phyloP scores from a whole-genome alignment of 164 flowering plant genomes.

The Akebia trifoliata region DNA sequence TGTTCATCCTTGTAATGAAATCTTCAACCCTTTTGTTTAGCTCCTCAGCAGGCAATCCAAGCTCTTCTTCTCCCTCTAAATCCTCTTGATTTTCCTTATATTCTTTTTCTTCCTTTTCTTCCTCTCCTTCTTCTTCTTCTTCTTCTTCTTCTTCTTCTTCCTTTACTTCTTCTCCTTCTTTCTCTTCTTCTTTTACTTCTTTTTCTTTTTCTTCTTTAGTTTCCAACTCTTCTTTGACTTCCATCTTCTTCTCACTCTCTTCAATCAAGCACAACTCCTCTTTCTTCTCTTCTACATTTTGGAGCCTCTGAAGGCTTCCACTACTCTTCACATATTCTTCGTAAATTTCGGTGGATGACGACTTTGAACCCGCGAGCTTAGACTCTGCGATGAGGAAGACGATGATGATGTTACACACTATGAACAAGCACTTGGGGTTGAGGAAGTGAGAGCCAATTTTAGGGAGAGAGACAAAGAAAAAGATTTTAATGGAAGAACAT shows the following conservation, averaged over 20 bases:
- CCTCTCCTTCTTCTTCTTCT: conserved; percentile 6
- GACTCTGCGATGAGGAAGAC: conserved; percentile 52
- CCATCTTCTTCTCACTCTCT: conserved; percentile 6
- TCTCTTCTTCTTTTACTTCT: neutral
- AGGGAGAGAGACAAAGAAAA: conserved; percentile 35
- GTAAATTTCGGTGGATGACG: conserved; percentile 25
- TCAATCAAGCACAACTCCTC: neutral
- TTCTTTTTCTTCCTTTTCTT: conserved; percentile 5
- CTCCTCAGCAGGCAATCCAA: conserved; percentile 35
- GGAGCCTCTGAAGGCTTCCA: conserved; percentile 11
- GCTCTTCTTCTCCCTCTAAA: conserved; percentile 13
- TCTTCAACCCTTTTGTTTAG: conserved; percentile 61
- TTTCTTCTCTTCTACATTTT: conserved; percentile 13
- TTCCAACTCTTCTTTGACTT: no score
- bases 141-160: conserved; percentile 1
- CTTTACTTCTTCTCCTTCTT: neutral
- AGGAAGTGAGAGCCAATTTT: conserved; percentile 23
- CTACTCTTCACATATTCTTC: conserved; percentile 33
- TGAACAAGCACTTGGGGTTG: conserved; percentile 45
- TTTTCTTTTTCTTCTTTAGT: no score
- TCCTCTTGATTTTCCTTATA: conserved; percentile 11
- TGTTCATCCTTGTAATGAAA: conserved; percentile 62
- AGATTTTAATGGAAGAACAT: conserved; percentile 22
- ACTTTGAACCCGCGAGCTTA: conserved; percentile 30
- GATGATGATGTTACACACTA: conserved; percentile 53